A percentile compares a stretch with the other conserved stretches of the same genome.
Conservation (phyloP, 73 alveolate species). For the Paramecium primaurelia region DNA sequence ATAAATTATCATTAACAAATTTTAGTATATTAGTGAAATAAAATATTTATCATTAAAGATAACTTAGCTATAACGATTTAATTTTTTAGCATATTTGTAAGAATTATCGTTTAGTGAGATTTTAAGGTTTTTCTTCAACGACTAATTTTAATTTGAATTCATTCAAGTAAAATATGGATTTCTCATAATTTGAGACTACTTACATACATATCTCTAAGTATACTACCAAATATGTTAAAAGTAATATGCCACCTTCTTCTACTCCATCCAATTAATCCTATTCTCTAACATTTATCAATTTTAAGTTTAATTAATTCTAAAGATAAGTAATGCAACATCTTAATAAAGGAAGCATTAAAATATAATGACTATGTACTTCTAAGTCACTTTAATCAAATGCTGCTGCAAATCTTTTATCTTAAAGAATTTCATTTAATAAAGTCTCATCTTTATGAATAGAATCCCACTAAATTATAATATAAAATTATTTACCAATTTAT, state of each 20-base stretch:
- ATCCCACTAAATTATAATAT: background rate
- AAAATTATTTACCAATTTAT: background rate
- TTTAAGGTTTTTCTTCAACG: background rate
- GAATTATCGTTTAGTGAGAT: background rate
- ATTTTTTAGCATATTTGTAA: background rate
- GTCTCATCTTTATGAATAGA: background rate
- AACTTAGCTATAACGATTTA: background rate
- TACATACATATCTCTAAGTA: background rate
- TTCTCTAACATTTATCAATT: background rate
- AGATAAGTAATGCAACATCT: background rate
- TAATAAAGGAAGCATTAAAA: background rate
- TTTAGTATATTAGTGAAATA: background rate
- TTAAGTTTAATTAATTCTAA: background rate
- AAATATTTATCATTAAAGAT: background rate
- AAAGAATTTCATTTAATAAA: background rate
- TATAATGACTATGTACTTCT: background rate
- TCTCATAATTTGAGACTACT: background rate
- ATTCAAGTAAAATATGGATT: background rate
- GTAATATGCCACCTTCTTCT: background rate
- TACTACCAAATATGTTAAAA: background rate
- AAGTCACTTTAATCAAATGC: slow-evolving; percentile 34
- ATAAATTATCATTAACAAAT: no score
- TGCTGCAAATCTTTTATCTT: slow-evolving; percentile 51
- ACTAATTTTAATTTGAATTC: background rate
- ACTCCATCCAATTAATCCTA: background rate